Evolutionary conservation across 2,329 filamentous ascomycete species (phyloP), one percentile per base, ranked within the genome.

Genomic region (Dendryphion nanum): DNA sequence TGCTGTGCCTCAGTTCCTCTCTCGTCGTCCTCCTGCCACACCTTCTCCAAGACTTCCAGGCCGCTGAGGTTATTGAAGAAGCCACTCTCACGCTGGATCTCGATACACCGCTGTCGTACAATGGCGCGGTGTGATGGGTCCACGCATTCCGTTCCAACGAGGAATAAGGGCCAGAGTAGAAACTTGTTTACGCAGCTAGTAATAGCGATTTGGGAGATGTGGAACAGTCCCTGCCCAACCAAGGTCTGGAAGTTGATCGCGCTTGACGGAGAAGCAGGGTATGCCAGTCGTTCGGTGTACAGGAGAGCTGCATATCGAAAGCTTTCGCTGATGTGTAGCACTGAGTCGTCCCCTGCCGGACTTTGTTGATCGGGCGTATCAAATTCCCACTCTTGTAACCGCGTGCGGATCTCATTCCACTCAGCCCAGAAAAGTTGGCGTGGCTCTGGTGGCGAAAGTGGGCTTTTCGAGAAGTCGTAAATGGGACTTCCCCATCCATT

Each of bases 41-140:
- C 77, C 54, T 83, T 82, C 71, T 96, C 90, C 29, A 96, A 69
- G 4, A 95, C 81, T 55, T 93, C 86, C 18, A 96, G 75, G 6
- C 86, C 89, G 5, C 86, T 85, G 28, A 94, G 76, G 61, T 95
- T 96, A 68, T 95, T 96, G 74, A 89, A 87, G 68, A 96, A 96
- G 1, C 90, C 90, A 37, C 86, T 91, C 49, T 91, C 85, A 19
- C 82, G 79, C 74, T 91, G 89, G 49, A 96, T 91, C 58, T 91
- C 89, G 30, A 83, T 76, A 68, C 89, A 95, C 52, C 89, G 84
- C 49, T 81, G 76, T 37, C 89, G 81, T 36, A 96, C 85, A 41
- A 90, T 80, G 40, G 80, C 79, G 47, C 90, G 85, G 57, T 95
- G 86, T 35, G 82, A 73, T 55, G 86, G 81, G 49, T 88, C 85